Conservation (phyloP, 441 rosid species). For the Isatis lusitanica region DNA sequence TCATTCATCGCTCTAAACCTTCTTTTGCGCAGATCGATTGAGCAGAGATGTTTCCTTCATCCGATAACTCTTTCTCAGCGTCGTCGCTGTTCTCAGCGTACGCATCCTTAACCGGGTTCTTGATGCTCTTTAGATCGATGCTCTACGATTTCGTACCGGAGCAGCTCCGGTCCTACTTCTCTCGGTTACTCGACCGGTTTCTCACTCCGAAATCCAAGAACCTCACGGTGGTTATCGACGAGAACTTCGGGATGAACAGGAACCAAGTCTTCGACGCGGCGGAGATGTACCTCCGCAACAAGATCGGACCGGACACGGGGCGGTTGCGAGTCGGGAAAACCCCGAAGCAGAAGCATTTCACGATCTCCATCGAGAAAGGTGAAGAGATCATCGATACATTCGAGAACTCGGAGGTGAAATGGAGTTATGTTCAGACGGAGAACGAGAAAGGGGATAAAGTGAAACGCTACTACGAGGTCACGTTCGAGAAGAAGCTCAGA, state of each 20-base stretch:
- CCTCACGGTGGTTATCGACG: conserved; percentile 32
- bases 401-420: conserved; percentile 19
- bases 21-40: not conserved
- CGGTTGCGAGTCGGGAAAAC: conserved; percentile 39
- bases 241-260: conserved; percentile 26
- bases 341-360: conserved; percentile 38
- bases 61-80: conserved; percentile 35
- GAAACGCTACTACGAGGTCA: conserved; percentile 49
- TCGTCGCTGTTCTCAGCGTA: conserved; percentile 52
- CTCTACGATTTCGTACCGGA: conserved; percentile 46
- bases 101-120: conserved; percentile 49
- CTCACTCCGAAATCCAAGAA: conserved; percentile 29
- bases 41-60: conserved; percentile 38
- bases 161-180: conserved; percentile 37
- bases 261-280: conserved; percentile 44
- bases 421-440: conserved; percentile 34
- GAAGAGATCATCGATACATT: conserved; percentile 35
- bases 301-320: conserved; percentile 44
- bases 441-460: conserved; percentile 30
- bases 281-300: conserved; percentile 38
- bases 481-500: conserved; percentile 42
- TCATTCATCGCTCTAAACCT: not conserved
- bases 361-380: conserved; percentile 35
- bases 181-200: conserved; percentile 9
- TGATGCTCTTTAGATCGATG: conserved; percentile 52